Evolutionary conservation across 2,329 filamentous ascomycete species (phyloP).

Genomic region (Aspergillus floridensis): DNA sequence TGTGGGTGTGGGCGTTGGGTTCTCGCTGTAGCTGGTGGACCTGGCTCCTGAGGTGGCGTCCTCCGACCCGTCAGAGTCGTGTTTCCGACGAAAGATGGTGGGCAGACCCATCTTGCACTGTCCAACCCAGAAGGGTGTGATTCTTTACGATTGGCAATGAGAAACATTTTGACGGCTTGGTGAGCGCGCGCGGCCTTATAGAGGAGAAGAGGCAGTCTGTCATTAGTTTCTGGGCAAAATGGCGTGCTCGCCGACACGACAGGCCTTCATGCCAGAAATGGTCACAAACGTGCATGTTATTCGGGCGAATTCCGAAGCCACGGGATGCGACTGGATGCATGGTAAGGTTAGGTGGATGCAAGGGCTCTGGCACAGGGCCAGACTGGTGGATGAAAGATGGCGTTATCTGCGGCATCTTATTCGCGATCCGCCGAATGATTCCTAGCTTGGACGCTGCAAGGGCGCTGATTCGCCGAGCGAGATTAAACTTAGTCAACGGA

Average conservation of each 20-base stretch:
- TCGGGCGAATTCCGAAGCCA: not conserved
- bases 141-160: not conserved
- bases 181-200: not conserved
- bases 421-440: not conserved
- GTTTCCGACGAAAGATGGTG: slow-evolving; percentile 1
- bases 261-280: not conserved
- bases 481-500: not conserved
- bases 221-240: not conserved
- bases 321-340: not conserved
- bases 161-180: not conserved
- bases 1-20: not conserved
- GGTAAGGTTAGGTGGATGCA: not conserved
- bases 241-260: not conserved
- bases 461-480: not conserved
- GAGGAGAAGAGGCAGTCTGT: not conserved
- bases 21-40: not conserved
- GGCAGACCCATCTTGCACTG: slow-evolving; percentile 5
- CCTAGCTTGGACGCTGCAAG: not conserved
- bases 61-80: not conserved
- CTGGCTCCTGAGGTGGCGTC: not conserved
- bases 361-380: not conserved
- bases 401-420: slow-evolving; percentile 5
- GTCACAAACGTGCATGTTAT: not conserved
- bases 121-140: not conserved
- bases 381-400: not conserved